A percentile compares a stretch with the other conserved stretches of the same genome.
phyloP scores from a whole-genome alignment of 139 green algal genomes.

The Spirogloea muscicola region DNA sequence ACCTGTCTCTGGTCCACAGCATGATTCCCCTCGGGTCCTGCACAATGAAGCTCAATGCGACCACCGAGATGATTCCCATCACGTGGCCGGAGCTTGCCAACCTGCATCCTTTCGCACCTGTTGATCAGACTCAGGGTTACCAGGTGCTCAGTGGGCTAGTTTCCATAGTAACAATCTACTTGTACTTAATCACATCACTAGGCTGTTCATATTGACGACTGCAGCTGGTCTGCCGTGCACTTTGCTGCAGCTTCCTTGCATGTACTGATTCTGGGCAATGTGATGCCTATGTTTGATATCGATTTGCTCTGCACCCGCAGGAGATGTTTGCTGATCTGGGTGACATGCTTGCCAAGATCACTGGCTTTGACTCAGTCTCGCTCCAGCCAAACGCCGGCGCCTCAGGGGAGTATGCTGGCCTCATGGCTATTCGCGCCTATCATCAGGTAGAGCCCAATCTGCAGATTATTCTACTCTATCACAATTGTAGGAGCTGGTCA shows the following conservation, averaged over 20 bases:
- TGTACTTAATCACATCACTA: too few relatives aligned
- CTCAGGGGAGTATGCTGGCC: constrained; percentile 91
- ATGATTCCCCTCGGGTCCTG: constrained; percentile 98
- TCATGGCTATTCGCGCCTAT: constrained; percentile 95
- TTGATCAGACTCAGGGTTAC: constrained; percentile 80
- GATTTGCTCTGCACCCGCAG: too few relatives aligned
- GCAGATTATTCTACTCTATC: too few relatives aligned
- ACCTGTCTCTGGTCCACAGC: constrained; percentile 87
- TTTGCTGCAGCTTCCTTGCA: too few relatives aligned
- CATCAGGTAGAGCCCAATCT: constrained; percentile 66
- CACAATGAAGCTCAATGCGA: constrained; percentile 99
- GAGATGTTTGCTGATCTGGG: constrained; percentile 92
- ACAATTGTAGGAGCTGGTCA: too few relatives aligned
- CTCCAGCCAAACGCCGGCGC: constrained; percentile 90
- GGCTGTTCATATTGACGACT: too few relatives aligned
- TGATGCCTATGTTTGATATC: too few relatives aligned
- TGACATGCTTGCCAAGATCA: constrained; percentile 87
- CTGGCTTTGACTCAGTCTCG: constrained; percentile 91
- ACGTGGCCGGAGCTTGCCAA: constrained; percentile 92
- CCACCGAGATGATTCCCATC: constrained; percentile 95
- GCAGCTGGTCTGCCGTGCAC: too few relatives aligned
- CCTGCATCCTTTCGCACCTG: constrained; percentile 91
- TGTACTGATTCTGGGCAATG: too few relatives aligned
- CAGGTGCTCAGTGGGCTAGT: too few relatives aligned
- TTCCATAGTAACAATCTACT: too few relatives aligned